These are phyloP conservation scores for Aspergillus spinulosporus DNA, from an alignment of 2,329 filamentous ascomycete species.

Conservation along the genomic window DNA sequence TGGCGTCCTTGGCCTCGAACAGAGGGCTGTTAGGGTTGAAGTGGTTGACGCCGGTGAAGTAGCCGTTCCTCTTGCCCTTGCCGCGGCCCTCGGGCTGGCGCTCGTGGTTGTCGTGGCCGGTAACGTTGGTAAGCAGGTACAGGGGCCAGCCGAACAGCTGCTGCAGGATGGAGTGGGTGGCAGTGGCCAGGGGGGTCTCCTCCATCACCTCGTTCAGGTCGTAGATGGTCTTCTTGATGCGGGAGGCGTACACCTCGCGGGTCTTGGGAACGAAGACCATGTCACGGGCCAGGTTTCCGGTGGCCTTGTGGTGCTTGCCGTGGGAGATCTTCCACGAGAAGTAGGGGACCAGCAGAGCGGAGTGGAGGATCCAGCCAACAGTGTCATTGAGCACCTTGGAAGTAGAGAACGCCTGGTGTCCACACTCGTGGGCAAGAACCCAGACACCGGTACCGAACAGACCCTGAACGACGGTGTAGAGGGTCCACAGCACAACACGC, in stretches of 20 bases:
- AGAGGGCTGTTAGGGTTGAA: conserved; percentile 85
- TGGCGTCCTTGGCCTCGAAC: conserved; percentile 87
- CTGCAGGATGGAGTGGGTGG: conserved; percentile 72
- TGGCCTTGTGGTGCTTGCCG: conserved; percentile 99
- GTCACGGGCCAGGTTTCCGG: conserved; percentile 93
- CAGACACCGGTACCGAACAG: conserved; percentile 91
- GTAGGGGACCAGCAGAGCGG: conserved; percentile 85
- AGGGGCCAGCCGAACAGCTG: conserved; percentile 91
- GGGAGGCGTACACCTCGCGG: conserved; percentile 74
- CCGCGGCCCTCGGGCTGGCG: conserved; percentile 90
- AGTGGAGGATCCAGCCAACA: conserved; percentile 90
- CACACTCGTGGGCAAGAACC: conserved; percentile 97
- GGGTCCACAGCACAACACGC: conserved; percentile 65
- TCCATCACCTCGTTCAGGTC: conserved; percentile 87
- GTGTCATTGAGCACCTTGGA: conserved; percentile 88
- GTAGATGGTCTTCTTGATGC: conserved; percentile 71
- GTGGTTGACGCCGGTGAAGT: conserved; percentile 83
- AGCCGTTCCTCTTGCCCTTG: conserved; percentile 85
- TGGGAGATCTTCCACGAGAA: conserved; percentile 99
- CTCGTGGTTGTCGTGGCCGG: conserved; percentile 93
- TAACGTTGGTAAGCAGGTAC: conserved; percentile 90
- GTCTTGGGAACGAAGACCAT: conserved; percentile 99
- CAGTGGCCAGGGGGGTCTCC: conserved; percentile 86
- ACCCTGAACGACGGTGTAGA: conserved; percentile 80
- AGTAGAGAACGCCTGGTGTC: conserved; percentile 94